Conservation (phyloP, 345 rosid species). For the Eucalyptus camaldulensis region DNA sequence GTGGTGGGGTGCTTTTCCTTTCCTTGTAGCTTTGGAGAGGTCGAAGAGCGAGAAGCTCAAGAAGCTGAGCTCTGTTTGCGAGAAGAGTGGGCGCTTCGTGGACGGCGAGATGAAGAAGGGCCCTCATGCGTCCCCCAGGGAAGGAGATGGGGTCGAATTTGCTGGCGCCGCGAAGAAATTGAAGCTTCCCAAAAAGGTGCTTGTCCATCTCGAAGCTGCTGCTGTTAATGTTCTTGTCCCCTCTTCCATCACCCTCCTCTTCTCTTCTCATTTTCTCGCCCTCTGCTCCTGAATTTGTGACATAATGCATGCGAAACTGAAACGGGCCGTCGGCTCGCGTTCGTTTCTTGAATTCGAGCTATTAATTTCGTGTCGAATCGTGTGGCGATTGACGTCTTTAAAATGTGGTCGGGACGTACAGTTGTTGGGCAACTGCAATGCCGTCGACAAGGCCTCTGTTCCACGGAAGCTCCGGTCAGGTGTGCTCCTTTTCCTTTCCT, state of each 20-base stretch:
- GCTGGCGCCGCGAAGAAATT: constrained; percentile 20
- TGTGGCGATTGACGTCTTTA: background rate
- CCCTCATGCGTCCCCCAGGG: constrained; percentile 2
- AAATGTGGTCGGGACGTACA: background rate
- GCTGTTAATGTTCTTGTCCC: background rate
- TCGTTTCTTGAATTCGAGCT: background rate
- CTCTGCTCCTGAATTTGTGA: background rate
- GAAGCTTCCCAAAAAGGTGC: constrained; percentile 34
- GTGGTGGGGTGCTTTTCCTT: background rate
- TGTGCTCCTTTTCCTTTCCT: constrained; percentile 13
- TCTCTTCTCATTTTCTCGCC: background rate
- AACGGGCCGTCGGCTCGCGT: background rate
- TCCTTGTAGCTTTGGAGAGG: constrained; percentile 26
- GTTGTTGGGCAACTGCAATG: constrained; percentile 36
- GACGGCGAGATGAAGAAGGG: constrained; percentile 39
- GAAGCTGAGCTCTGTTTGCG: constrained; percentile 37
- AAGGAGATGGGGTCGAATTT: constrained; percentile 14
- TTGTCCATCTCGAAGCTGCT: constrained; percentile 6
- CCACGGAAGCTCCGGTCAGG: constrained; percentile 98
- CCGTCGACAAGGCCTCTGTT: constrained; percentile 65
- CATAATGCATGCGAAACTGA: background rate
- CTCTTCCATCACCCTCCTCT: background rate
- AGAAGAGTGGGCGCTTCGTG: constrained; percentile 4
- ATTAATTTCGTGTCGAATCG: background rate
- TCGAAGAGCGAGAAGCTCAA: constrained; percentile 40